Evolutionary conservation across 1,284 basidiomycete genomes (phyloP).

Genomic region (Lignosus rhinocerotis): DNA sequence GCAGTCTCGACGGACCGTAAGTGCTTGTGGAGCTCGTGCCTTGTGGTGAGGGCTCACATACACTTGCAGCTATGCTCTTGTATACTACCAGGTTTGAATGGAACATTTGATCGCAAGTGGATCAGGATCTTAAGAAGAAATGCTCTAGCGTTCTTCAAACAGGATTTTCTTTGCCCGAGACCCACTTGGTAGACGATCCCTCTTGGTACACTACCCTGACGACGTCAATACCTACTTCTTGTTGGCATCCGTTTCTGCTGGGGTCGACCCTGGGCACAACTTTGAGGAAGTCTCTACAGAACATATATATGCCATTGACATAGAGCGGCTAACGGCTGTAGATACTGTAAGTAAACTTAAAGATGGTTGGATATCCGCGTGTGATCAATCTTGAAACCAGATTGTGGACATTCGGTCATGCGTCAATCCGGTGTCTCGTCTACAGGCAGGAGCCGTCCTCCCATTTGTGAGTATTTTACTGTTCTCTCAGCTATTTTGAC

Average conservation of each 20-base stretch:
- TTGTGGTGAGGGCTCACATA: not conserved
- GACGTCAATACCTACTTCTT: slow-evolving; percentile 51
- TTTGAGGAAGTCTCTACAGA: slow-evolving; percentile 69
- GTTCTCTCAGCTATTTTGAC: not conserved
- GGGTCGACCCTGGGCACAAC: slow-evolving; percentile 40
- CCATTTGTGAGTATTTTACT: slow-evolving; percentile 9
- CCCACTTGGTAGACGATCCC: slow-evolving; percentile 88
- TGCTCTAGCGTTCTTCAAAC: not conserved
- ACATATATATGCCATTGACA: slow-evolving; percentile 54
- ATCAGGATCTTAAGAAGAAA: not conserved
- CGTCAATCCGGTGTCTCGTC: slow-evolving; percentile 2
- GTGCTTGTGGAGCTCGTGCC: slow-evolving; percentile 33
- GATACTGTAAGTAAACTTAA: slow-evolving; percentile 6
- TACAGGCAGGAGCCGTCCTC: not conserved
- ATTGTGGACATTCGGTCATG: not conserved
- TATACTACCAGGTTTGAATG: slow-evolving; percentile 71
- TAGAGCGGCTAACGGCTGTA: slow-evolving; percentile 30
- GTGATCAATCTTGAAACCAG: not conserved
- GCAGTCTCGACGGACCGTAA: slow-evolving; percentile 84
- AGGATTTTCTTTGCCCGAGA: slow-evolving; percentile 65
- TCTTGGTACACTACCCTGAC: slow-evolving; percentile 69
- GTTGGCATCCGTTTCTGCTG: slow-evolving; percentile 67
- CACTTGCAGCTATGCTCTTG: slow-evolving; percentile 73
- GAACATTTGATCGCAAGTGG: not conserved
- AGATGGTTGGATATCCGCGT: too few relatives aligned